These are phyloP conservation scores for Paramecium sexaurelia DNA, from an alignment of 73 alveolate genomes.

Conservation along the genomic window DNA sequence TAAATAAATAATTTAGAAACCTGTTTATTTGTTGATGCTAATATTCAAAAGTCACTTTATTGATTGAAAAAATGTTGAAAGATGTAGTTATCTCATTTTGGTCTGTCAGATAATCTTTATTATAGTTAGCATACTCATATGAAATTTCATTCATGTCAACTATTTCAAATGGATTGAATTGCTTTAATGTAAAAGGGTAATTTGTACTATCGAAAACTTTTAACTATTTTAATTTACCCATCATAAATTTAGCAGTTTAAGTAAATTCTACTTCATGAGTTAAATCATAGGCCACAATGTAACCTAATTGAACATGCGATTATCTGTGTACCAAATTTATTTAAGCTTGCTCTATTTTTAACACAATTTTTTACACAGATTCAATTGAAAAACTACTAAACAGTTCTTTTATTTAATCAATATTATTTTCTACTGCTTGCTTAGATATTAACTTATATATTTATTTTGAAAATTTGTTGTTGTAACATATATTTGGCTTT, in stretches of 20 bases:
- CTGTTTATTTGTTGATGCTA: background rate
- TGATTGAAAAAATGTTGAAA: background rate
- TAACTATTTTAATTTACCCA: background rate
- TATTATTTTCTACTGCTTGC: background rate
- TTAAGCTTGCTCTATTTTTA: background rate
- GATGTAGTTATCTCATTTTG: background rate
- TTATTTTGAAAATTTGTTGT: background rate
- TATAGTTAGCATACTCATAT: conserved; percentile 9
- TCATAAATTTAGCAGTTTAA: background rate
- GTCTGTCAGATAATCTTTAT: background rate
- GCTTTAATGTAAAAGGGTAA: background rate
- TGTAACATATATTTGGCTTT: background rate
- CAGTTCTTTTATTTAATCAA: background rate
- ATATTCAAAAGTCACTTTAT: background rate
- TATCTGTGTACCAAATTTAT: background rate
- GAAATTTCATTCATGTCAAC: background rate
- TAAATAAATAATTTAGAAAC: background rate
- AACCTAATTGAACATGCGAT: conserved; percentile 19
- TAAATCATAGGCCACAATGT: background rate
- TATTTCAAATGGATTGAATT: background rate
- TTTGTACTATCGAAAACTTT: background rate
- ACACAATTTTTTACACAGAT: background rate
- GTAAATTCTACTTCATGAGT: conserved; percentile 11
- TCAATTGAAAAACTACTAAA: background rate
- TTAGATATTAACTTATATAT: background rate